Conservation (phyloP, 495 filamentous ascomycete species). For the Penicillium roqueforti region DNA sequence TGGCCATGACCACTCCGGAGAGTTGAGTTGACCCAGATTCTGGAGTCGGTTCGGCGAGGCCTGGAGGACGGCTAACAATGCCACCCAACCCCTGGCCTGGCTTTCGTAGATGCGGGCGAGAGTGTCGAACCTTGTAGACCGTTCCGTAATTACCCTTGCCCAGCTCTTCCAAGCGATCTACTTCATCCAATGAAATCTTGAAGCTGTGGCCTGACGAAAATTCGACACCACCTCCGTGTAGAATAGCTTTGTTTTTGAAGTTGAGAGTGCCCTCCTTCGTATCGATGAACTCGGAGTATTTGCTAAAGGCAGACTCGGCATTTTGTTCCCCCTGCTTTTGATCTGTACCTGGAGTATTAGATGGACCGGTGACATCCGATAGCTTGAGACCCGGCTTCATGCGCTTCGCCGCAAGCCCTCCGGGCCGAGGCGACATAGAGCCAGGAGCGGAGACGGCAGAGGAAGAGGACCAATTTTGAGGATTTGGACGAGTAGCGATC, state of each 20-base stretch:
- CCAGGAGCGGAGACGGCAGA: constrained; percentile 37
- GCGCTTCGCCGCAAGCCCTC: constrained; percentile 52
- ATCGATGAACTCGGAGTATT: constrained; percentile 90
- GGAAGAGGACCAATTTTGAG: constrained; percentile 50
- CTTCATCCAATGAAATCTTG: constrained; percentile 91
- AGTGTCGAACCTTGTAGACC: constrained; percentile 92
- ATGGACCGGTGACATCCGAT: constrained; percentile 44
- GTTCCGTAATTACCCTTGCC: constrained; percentile 99
- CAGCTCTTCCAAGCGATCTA: constrained; percentile 90
- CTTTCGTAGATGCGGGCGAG: constrained; percentile 69
- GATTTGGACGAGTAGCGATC: constrained; percentile 30
- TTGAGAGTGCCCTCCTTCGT: constrained; percentile 84
- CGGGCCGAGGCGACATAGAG: constrained; percentile 37
- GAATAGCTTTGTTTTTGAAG: constrained; percentile 88
- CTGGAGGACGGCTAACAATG: constrained; percentile 46
- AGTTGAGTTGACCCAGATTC: constrained; percentile 31
- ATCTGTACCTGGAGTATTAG: constrained; percentile 21
- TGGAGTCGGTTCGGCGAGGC: constrained; percentile 23
- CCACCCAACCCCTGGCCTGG: constrained; percentile 72
- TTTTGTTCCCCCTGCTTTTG: constrained; percentile 18
- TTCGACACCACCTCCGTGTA: constrained; percentile 83
- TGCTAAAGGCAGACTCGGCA: constrained; percentile 69
- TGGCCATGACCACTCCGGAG: constrained; percentile 86
- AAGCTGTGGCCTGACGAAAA: constrained; percentile 89
- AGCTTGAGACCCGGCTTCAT: constrained; percentile 50